phyloP scores from a whole-genome alignment of 192 early-diverging fungal species.

The Phlyctochytrium bullatum region DNA sequence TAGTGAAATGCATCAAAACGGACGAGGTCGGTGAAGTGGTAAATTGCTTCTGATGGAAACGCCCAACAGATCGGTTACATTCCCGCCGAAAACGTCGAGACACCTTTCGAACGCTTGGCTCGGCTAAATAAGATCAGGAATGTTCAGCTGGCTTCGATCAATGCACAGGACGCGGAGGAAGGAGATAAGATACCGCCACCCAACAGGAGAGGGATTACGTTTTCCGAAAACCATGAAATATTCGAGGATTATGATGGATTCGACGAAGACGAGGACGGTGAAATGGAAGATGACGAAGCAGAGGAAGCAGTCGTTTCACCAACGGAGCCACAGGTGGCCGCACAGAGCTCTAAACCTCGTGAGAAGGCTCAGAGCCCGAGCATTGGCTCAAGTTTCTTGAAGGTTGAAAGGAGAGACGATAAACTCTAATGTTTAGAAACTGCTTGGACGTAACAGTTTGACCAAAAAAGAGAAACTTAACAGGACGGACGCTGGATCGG shows the following conservation, averaged over 20 bases:
- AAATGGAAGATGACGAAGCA: conserved; percentile 41
- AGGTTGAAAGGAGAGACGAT: neutral
- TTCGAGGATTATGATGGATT: conserved; percentile 37
- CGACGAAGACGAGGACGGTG: conserved; percentile 29
- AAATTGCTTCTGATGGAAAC: no score
- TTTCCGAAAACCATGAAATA: conserved; percentile 34
- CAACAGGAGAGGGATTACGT: conserved; percentile 31
- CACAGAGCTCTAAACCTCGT: neutral
- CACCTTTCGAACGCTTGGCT: conserved; percentile 74
- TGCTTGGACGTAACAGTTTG: neutral
- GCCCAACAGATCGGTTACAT: conserved; percentile 73
- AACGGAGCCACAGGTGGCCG: neutral
- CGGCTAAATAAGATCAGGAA: conserved; percentile 74
- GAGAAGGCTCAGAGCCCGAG: conserved; percentile 5
- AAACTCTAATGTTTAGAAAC: neutral
- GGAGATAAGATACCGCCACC: conserved; percentile 20
- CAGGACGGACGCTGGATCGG: neutral
- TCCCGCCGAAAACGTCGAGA: conserved; percentile 87
- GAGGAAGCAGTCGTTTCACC: conserved; percentile 20
- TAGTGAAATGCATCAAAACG: conserved; percentile 59
- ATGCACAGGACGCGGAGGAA: conserved; percentile 33
- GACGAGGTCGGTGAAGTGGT: conserved; percentile 45
- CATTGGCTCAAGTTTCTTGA: conserved; percentile 1
- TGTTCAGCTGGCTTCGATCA: conserved; percentile 52
- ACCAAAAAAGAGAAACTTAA: neutral